Evolutionary conservation across 768 basidiomycete genomes (phyloP).

Genomic region (Tylopilus plumbeoviolaceoides): DNA sequence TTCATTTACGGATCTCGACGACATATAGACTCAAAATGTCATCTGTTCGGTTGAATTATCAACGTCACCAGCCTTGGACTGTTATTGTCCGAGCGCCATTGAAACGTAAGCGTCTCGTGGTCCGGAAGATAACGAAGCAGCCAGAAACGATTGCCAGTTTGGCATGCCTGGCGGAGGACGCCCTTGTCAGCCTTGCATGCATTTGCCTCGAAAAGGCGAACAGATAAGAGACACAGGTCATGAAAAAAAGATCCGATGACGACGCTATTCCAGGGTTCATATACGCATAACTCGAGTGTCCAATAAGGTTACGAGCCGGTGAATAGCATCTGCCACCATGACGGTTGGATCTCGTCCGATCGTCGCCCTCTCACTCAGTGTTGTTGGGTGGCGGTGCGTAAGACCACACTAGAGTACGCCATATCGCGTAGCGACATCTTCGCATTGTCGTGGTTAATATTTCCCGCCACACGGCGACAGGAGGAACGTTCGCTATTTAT

Average conservation of each 20-base stretch:
- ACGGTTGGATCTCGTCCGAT: slow-evolving; percentile 10
- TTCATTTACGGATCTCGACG: slow-evolving; percentile 24
- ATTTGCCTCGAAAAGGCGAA: not conserved
- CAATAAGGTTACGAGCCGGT: slow-evolving; percentile 27
- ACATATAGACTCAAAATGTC: slow-evolving; percentile 3
- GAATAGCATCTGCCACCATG: slow-evolving; percentile 15
- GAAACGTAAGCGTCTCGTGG: slow-evolving; percentile 15
- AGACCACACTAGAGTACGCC: slow-evolving; percentile 15
- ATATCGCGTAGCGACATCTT: not conserved
- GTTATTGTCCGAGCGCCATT: not conserved
- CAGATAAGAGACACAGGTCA: not conserved
- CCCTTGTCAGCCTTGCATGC: not conserved
- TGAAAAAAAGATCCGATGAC: slow-evolving; percentile 12
- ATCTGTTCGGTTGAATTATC: slow-evolving; percentile 11
- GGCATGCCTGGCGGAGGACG: not conserved
- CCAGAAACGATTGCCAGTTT: not conserved
- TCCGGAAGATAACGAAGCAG: not conserved
- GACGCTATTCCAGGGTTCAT: slow-evolving; percentile 7
- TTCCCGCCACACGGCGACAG: not conserved
- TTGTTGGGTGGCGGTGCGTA: not conserved
- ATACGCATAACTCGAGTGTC: not conserved
- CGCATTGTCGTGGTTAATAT: not conserved
- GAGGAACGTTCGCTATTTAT: not conserved
- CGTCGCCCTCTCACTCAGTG: not conserved
- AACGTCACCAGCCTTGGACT: slow-evolving; percentile 9